A percentile compares a stretch with the other conserved stretches of the same genome.
phyloP scores from a whole-genome alignment of 1,284 basidiomycete species.

The Filobasidium uniguttulatum region DNA sequence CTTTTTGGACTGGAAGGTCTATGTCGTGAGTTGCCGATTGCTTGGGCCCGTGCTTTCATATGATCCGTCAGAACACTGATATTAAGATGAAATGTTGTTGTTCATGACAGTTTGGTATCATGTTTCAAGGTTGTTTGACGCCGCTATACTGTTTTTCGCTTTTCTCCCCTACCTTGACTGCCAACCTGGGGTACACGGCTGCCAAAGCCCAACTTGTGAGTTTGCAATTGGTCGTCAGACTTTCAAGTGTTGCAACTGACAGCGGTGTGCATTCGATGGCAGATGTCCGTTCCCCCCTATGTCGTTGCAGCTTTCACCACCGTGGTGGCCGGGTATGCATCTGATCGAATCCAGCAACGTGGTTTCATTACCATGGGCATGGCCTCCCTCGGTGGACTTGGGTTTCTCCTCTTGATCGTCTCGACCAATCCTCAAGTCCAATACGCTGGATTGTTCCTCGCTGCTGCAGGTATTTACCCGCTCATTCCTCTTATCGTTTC shows the following conservation, averaged over 20 bases:
- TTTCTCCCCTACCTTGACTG: conserved; percentile 37
- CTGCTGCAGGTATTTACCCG: conserved; percentile 46
- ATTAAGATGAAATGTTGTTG: too few relatives aligned
- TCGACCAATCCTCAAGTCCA: conserved; percentile 34
- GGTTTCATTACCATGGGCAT: conserved; percentile 9
- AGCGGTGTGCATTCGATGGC: too few relatives aligned
- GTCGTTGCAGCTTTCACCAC: conserved; percentile 19
- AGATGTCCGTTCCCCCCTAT: conserved; percentile 25
- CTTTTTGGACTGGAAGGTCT: conserved; percentile 31
- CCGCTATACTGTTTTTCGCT: conserved; percentile 48
- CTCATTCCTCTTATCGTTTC: conserved; percentile 45
- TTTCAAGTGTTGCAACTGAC: not conserved
- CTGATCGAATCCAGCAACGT: conserved; percentile 13
- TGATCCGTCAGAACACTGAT: not conserved
- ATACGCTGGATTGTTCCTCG: conserved; percentile 46
- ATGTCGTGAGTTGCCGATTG: conserved; percentile 36
- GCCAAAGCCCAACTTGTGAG: conserved; percentile 57
- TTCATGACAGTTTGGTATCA: conserved; percentile 20
- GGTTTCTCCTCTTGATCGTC: conserved; percentile 25
- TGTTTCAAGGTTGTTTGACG: conserved; percentile 37
- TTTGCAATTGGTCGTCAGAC: not conserved
- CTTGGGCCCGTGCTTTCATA: conserved; percentile 23
- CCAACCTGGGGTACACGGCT: conserved; percentile 45
- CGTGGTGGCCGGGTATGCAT: conserved; percentile 10
- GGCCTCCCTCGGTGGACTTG: conserved; percentile 11